Evolutionary conservation across 2,329 filamentous ascomycete species (phyloP).

Genomic region (Purpureocillium lavendulum): DNA sequence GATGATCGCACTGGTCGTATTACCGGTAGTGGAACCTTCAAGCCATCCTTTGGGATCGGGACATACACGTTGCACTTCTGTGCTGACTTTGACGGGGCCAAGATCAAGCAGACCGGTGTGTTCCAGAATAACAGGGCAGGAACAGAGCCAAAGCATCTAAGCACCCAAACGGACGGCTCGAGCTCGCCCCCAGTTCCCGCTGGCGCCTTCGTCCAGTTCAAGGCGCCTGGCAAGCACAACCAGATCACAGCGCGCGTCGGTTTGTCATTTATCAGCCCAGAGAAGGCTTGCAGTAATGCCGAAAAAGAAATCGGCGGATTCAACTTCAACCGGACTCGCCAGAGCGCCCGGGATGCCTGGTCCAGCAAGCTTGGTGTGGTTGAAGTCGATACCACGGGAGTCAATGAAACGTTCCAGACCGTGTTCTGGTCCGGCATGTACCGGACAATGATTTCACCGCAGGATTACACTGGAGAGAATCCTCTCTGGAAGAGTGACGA

Average conservation of each 20-base stretch:
- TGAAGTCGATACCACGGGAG: slow-evolving; percentile 43
- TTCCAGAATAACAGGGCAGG: slow-evolving; percentile 47
- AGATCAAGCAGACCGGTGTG: slow-evolving; percentile 46
- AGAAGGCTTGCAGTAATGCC: slow-evolving; percentile 61
- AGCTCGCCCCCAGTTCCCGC: slow-evolving; percentile 17
- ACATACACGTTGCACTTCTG: slow-evolving; percentile 52
- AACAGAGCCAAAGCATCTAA: slow-evolving; percentile 30
- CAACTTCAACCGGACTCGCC: slow-evolving; percentile 50
- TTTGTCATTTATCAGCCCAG: slow-evolving; percentile 59
- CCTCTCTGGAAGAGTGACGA: slow-evolving; percentile 61
- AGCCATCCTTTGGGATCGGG: slow-evolving; percentile 53
- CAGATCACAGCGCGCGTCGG: slow-evolving; percentile 59
- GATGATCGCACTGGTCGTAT: slow-evolving; percentile 44
- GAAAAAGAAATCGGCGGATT: slow-evolving; percentile 61
- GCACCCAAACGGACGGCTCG: slow-evolving; percentile 18
- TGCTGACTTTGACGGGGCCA: slow-evolving; percentile 46
- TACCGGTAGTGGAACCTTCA: slow-evolving; percentile 47
- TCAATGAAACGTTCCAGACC: slow-evolving; percentile 48
- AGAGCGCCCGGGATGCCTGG: slow-evolving; percentile 52
- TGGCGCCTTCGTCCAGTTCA: slow-evolving; percentile 58
- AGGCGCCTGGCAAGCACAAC: slow-evolving; percentile 21
- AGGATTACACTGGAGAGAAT: slow-evolving; percentile 72
- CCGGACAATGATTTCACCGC: slow-evolving; percentile 59
- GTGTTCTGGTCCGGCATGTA: slow-evolving; percentile 68
- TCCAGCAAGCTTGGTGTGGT: slow-evolving; percentile 52